Conservation (phyloP, 2,329 filamentous ascomycete species). For the Ceratocystis albifundus region DNA sequence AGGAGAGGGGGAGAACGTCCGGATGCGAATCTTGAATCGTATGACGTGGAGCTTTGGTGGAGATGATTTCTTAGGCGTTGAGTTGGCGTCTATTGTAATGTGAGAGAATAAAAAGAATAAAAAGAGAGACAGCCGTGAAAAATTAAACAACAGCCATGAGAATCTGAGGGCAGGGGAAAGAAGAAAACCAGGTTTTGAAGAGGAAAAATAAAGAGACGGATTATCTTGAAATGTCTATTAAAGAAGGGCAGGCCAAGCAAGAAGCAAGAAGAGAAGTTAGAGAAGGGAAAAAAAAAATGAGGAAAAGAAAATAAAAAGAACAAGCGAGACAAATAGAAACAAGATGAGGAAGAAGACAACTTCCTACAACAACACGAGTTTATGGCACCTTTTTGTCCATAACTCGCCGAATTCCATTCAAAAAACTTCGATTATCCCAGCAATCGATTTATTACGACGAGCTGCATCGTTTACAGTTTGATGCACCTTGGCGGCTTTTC, state of each 20-base stretch:
- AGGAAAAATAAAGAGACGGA: slow-evolving; percentile 5
- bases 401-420: no score
- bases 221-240: slow-evolving; percentile 12
- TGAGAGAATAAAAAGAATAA: slow-evolving; percentile 2
- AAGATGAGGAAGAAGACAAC: no score
- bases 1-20: neutral
- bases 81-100: slow-evolving; percentile 2
- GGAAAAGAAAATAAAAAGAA: slow-evolving; percentile 12
- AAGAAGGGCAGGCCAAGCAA: slow-evolving; percentile 3
- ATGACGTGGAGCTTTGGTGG: slow-evolving; percentile 20
- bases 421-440: no score
- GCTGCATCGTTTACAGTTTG: no score
- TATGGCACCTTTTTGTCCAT: no score
- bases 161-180: slow-evolving; percentile 1
- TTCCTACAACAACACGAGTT: no score
- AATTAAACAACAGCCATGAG: slow-evolving; percentile 5
- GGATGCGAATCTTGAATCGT: slow-evolving; percentile 14
- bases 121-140: neutral
- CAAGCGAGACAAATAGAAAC: slow-evolving; percentile 12
- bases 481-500: no score
- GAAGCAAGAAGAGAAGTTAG: slow-evolving; percentile 12
- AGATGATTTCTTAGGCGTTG: slow-evolving; percentile 8
- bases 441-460: no score
- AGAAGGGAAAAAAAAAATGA: slow-evolving; percentile 1
- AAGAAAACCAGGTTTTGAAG: neutral